Conservation (phyloP, 805 yeast species). For the Osmozyma mogii region DNA sequence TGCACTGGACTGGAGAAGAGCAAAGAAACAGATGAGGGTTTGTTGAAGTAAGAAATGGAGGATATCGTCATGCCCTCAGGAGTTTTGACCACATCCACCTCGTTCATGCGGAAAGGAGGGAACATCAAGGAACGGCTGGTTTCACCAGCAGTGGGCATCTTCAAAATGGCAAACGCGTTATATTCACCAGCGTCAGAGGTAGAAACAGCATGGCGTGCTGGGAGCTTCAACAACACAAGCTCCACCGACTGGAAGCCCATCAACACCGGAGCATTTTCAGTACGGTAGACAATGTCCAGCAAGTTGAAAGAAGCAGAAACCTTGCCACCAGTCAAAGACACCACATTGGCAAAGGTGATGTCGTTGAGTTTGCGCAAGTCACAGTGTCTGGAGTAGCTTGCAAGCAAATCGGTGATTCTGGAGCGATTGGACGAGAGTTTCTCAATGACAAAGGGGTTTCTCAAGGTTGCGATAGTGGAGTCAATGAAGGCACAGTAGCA, state of each 20-base stretch:
- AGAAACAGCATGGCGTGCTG: conserved; percentile 6
- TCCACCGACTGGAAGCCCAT: conserved; percentile 17
- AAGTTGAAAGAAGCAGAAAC: conserved; percentile 33
- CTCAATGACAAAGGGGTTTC: conserved; percentile 34
- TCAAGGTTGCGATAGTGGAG: conserved; percentile 13
- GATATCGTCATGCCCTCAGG: not conserved
- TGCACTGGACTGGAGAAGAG: conserved; percentile 8
- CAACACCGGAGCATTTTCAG: conserved; percentile 16
- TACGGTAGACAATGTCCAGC: conserved; percentile 28
- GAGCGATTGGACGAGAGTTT: conserved; percentile 14
- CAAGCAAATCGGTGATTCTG: conserved; percentile 13
- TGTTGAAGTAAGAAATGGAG: conserved; percentile 13
- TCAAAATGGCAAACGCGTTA: conserved; percentile 32
- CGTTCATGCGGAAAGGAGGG: conserved; percentile 37
- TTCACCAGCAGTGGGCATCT: conserved; percentile 11
- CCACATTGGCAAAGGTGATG: conserved; percentile 29
- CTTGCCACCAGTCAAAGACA: conserved; percentile 16
- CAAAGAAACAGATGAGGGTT: conserved; percentile 5
- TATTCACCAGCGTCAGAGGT: conserved; percentile 7
- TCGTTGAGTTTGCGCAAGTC: conserved; percentile 18
- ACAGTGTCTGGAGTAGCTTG: conserved; percentile 7
- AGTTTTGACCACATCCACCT: conserved; percentile 9
- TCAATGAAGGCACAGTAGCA: conserved; percentile 24
- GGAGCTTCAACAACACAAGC: conserved; percentile 26
- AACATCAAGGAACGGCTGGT: conserved; percentile 25